Conservation (phyloP, 495 filamentous ascomycete genomes). For the Filosporella fistucella region DNA sequence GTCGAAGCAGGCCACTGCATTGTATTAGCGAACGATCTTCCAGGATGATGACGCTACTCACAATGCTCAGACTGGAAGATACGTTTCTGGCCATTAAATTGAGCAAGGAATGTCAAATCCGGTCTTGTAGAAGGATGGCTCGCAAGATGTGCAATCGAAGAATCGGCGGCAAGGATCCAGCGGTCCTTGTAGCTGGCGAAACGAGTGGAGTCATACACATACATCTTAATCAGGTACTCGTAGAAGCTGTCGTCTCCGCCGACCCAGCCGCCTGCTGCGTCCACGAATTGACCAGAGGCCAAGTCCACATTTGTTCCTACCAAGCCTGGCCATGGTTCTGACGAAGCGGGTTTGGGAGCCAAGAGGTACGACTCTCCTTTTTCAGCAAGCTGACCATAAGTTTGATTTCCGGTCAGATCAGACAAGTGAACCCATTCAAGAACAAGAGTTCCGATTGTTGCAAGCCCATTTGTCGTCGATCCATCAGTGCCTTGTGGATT, state of each 20-base stretch:
- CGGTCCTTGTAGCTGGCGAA: conserved; percentile 63
- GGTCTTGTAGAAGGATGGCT: conserved; percentile 67
- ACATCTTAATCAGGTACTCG: conserved; percentile 95
- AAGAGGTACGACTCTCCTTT: conserved; percentile 70
- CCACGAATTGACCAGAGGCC: conserved; percentile 57
- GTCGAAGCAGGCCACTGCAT: conserved; percentile 77
- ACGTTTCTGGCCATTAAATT: conserved; percentile 48
- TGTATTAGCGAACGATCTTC: too few species aligned
- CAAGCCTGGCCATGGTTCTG: conserved; percentile 74
- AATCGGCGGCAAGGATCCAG: conserved; percentile 77
- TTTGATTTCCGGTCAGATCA: conserved; percentile 64
- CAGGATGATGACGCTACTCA: conserved; percentile 18
- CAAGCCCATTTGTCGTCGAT: conserved; percentile 58
- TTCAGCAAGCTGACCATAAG: conserved; percentile 64
- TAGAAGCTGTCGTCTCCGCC: conserved; percentile 82
- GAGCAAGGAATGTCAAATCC: conserved; percentile 71
- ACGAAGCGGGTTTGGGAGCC: conserved; percentile 52
- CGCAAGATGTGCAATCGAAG: conserved; percentile 64
- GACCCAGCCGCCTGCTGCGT: conserved; percentile 71
- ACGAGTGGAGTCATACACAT: conserved; percentile 66
- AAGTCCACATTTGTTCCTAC: conserved; percentile 66
- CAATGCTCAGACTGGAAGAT: conserved; percentile 54
- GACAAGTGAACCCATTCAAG: conserved; percentile 84
- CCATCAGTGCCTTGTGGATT: conserved; percentile 34
- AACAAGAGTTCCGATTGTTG: conserved; percentile 68